Evolutionary conservation across 192 early-diverging fungal genomes (phyloP).

Genomic region (Entomortierella parvispora): DNA sequence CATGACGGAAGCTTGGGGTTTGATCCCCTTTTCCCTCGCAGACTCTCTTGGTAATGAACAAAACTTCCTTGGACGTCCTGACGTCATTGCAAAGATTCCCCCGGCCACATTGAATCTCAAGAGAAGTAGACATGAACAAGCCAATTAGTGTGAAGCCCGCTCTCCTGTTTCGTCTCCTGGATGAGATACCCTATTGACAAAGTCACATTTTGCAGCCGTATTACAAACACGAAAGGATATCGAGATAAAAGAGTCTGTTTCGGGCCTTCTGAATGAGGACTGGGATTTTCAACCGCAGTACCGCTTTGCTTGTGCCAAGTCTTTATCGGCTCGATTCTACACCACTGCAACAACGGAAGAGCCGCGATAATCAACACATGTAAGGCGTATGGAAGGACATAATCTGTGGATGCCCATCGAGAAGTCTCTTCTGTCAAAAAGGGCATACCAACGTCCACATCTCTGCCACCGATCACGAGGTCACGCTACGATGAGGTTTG

Average conservation of each 20-base stretch:
- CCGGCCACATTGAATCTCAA: not conserved
- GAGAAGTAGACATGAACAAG: not conserved
- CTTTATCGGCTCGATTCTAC: conserved; percentile 28
- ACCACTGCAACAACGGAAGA: conserved; percentile 24
- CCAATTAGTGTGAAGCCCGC: conserved; percentile 14
- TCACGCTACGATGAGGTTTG: conserved; percentile 42
- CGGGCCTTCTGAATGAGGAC: conserved; percentile 30
- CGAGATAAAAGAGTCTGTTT: not conserved
- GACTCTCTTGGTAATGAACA: conserved; percentile 10
- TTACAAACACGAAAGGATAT: conserved; percentile 10
- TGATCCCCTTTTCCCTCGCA: conserved; percentile 6
- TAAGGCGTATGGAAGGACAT: conserved; percentile 43
- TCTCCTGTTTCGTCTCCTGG: conserved; percentile 1
- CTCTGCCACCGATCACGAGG: conserved; percentile 12
- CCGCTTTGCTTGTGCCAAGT: conserved; percentile 27
- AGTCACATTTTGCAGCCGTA: conserved; percentile 10
- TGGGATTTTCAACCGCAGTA: conserved; percentile 31
- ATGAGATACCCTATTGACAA: conserved; percentile 12
- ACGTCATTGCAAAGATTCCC: conserved; percentile 1
- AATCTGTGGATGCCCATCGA: conserved; percentile 33
- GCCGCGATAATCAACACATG: conserved; percentile 40
- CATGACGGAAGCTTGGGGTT: conserved; percentile 7
- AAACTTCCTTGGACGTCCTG: conserved; percentile 3
- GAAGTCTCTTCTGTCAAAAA: conserved; percentile 32
- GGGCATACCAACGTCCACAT: conserved; percentile 18